These are phyloP conservation scores for Blastocystis sp. DNA, from an alignment of 352 stramenopile species.

Conservation along the genomic window DNA sequence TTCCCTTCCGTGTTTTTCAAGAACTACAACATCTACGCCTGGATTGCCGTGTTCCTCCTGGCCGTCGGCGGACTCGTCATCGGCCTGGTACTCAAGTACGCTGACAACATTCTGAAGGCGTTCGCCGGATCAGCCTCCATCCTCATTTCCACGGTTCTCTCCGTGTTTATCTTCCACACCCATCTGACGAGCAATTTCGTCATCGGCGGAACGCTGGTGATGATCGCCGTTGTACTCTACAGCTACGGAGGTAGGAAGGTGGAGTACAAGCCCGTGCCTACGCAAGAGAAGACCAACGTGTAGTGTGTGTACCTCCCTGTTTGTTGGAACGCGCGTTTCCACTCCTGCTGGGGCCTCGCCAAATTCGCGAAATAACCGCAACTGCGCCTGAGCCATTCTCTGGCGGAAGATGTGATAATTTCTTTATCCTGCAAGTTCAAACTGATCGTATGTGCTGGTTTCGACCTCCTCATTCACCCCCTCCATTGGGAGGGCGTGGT, in stretches of 20 bases:
- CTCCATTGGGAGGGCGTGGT: too few relatives aligned
- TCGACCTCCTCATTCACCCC: too few relatives aligned
- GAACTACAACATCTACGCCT: slow-evolving; percentile 77
- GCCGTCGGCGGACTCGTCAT: slow-evolving; percentile 83
- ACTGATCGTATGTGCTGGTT: not conserved
- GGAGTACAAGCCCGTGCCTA: slow-evolving; percentile 39
- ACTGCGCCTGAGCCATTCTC: not conserved
- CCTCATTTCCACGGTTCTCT: slow-evolving; percentile 80
- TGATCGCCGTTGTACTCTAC: slow-evolving; percentile 75
- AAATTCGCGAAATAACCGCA: too few relatives aligned
- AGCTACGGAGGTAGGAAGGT: slow-evolving; percentile 52
- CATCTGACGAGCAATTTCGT: slow-evolving; percentile 77
- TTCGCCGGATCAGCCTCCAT: slow-evolving; percentile 86
- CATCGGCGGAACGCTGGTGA: slow-evolving; percentile 78
- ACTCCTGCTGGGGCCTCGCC: too few relatives aligned
- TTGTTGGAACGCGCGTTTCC: not conserved
- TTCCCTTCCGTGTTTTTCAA: slow-evolving; percentile 78
- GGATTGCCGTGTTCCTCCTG: slow-evolving; percentile 77
- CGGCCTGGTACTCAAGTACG: slow-evolving; percentile 86
- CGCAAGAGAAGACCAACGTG: not conserved
- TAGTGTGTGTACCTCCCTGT: not conserved
- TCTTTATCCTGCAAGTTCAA: not conserved
- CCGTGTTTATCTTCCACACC: slow-evolving; percentile 81
- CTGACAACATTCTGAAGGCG: slow-evolving; percentile 88
- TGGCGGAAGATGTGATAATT: not conserved